Conservation (phyloP, 768 basidiomycete species). For the Pisolithus orientalis region DNA sequence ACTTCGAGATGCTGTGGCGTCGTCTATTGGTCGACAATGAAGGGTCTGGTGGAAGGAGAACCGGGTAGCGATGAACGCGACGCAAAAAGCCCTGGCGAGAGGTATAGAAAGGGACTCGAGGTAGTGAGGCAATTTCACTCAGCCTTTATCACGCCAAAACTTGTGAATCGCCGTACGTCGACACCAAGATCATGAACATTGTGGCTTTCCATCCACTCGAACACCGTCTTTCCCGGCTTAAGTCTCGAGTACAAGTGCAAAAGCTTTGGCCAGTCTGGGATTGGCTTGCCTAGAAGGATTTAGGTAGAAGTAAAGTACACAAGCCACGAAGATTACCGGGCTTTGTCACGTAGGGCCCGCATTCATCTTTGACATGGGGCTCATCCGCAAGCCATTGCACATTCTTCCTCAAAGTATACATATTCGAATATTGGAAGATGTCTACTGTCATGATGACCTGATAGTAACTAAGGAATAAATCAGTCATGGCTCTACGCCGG, state of each 20-base stretch:
- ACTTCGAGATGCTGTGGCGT: slow-evolving; percentile 24
- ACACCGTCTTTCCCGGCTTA: slow-evolving; percentile 74
- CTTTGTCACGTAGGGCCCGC: slow-evolving; percentile 85
- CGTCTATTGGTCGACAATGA: slow-evolving; percentile 18
- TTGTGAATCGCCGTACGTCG: slow-evolving; percentile 90
- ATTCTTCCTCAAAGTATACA: slow-evolving; percentile 87
- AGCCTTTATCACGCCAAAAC: slow-evolving; percentile 97
- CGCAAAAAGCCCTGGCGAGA: slow-evolving; percentile 74
- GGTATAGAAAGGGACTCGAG: neutral
- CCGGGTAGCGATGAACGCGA: slow-evolving; percentile 89
- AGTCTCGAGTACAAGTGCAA: slow-evolving; percentile 83
- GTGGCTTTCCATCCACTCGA: slow-evolving; percentile 82
- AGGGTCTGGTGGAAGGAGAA: slow-evolving; percentile 47
- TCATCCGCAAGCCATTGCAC: slow-evolving; percentile 87
- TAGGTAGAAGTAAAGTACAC: slow-evolving; percentile 1
- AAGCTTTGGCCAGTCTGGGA: slow-evolving; percentile 84
- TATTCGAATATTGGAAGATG: slow-evolving; percentile 96
- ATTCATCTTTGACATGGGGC: slow-evolving; percentile 79
- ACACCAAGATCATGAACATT: slow-evolving; percentile 68
- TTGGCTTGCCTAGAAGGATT: slow-evolving; percentile 37
- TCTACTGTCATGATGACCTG: slow-evolving; percentile 96
- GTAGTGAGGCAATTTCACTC: slow-evolving; percentile 1
- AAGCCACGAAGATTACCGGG: slow-evolving; percentile 40
- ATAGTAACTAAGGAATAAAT: slow-evolving; percentile 62
- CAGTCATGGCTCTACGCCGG: neutral